A percentile compares a stretch with the other conserved stretches of the same genome.
These are phyloP conservation scores for Trametes pubescens DNA, from an alignment of 1,284 basidiomycete species.

Conservation along the genomic window DNA sequence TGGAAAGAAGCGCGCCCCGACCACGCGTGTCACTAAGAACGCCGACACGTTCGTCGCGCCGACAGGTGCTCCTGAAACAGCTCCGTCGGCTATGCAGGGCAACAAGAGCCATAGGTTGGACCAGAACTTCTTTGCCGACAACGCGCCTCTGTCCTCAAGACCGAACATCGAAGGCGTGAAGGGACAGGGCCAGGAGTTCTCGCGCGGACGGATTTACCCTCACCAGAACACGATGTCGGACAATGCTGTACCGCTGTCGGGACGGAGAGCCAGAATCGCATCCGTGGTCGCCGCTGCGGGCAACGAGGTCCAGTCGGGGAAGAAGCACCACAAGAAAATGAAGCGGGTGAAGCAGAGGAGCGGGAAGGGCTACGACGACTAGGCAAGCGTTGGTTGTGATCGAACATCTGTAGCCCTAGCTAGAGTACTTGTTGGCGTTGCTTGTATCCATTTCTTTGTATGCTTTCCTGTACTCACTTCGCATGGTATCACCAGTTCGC, in stretches of 20 bases:
- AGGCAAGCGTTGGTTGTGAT: slow-evolving; percentile 2
- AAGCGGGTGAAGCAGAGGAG: slow-evolving; percentile 88
- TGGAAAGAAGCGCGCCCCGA: slow-evolving; percentile 86
- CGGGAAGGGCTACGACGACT: slow-evolving; percentile 87
- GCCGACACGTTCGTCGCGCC: slow-evolving; percentile 80
- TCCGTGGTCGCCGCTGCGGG: slow-evolving; percentile 56
- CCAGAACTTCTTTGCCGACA: slow-evolving; percentile 81
- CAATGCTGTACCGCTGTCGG: slow-evolving; percentile 71
- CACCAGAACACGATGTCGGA: slow-evolving; percentile 84
- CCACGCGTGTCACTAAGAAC: slow-evolving; percentile 82
- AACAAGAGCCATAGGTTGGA: slow-evolving; percentile 78
- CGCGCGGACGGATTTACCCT: slow-evolving; percentile 73
- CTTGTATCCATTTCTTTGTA: slow-evolving; percentile 7
- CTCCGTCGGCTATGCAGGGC: slow-evolving; percentile 36
- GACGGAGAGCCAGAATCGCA: slow-evolving; percentile 55
- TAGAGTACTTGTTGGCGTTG: slow-evolving; percentile 10
- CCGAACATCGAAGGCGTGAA: slow-evolving; percentile 73
- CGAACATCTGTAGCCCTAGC: slow-evolving; percentile 26
- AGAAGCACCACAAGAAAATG: slow-evolving; percentile 91
- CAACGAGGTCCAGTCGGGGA: slow-evolving; percentile 57
- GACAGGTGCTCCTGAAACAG: slow-evolving; percentile 41
- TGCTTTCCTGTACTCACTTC: background rate
- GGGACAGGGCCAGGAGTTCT: slow-evolving; percentile 66
- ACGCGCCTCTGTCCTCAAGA: slow-evolving; percentile 58
- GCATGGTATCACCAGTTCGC: background rate